phyloP scores from a whole-genome alignment of 352 stramenopile genomes.

The Pilasporangium apinafurcum region DNA sequence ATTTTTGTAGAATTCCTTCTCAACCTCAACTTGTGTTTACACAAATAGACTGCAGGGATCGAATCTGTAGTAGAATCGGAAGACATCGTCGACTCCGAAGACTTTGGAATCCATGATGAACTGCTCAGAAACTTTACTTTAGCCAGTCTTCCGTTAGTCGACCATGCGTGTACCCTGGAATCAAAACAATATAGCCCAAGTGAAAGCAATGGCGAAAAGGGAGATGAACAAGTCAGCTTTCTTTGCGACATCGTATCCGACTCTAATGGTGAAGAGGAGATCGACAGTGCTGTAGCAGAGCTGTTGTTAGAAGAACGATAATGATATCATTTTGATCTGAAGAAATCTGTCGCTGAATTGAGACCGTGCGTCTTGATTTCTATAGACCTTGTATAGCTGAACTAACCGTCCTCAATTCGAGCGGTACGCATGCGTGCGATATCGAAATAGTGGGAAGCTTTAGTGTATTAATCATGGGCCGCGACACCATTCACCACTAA shows the following conservation, averaged over 20 bases:
- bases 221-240: constrained; percentile 6
- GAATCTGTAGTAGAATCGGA: constrained; percentile 21
- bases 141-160: constrained; percentile 24
- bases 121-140: constrained; percentile 44
- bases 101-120: constrained; percentile 46
- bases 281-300: constrained; percentile 14
- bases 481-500: constrained; percentile 22
- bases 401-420: no score
- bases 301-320: constrained; percentile 7
- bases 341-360: no score
- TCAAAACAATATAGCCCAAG: constrained; percentile 56
- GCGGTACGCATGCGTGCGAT: constrained; percentile 8
- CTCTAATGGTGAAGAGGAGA: constrained; percentile 41
- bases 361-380: no score
- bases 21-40: not conserved
- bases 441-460: constrained; percentile 43
- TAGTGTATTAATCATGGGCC: constrained; percentile 64
- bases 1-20: no score
- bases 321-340: not conserved
- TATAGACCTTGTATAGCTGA: no score
- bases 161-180: constrained; percentile 34
- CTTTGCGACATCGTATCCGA: constrained; percentile 54
- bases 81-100: constrained; percentile 11
- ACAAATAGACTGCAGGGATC: constrained; percentile 30
- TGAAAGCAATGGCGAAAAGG: constrained; percentile 8